These are phyloP conservation scores for Globisporangium abappressorium DNA, from an alignment of 352 stramenopile genomes.

Conservation along the genomic window DNA sequence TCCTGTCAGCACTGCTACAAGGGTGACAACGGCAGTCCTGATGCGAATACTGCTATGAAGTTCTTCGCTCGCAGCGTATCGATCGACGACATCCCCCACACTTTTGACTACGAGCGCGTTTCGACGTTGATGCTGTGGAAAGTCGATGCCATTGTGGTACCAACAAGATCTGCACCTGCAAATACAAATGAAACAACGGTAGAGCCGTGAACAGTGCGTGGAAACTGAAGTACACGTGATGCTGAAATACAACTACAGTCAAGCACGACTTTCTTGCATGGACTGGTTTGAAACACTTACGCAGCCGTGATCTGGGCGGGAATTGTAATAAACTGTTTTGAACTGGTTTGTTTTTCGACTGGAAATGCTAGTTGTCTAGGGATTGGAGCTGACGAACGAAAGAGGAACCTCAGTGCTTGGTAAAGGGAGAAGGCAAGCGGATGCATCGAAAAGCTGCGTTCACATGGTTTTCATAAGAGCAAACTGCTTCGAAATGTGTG, in stretches of 20 bases:
- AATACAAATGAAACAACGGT: neutral
- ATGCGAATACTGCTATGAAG: neutral
- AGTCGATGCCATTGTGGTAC: constrained; percentile 33
- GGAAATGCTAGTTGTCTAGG: neutral
- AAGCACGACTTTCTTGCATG: neutral
- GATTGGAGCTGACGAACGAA: too few species aligned
- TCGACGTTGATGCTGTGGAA: constrained; percentile 47
- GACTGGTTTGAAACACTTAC: neutral
- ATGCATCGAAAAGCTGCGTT: too few species aligned
- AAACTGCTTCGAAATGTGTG: too few species aligned
- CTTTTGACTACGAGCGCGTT: constrained; percentile 43
- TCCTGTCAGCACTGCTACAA: constrained; percentile 20
- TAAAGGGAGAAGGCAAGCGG: too few species aligned
- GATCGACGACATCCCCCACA: constrained; percentile 25
- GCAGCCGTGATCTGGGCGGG: neutral
- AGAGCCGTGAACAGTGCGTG: neutral
- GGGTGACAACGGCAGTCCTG: neutral
- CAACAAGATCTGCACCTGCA: neutral
- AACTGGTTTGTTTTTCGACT: neutral
- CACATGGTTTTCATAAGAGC: too few species aligned
- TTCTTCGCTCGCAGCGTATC: constrained; percentile 31
- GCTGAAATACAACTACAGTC: neutral
- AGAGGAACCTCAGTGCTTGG: too few species aligned
- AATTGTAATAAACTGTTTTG: neutral
- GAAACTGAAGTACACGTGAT: neutral